Base-by-base conservation (phyloP, 106 monocot species). In the Acorus gramineus region DNA sequence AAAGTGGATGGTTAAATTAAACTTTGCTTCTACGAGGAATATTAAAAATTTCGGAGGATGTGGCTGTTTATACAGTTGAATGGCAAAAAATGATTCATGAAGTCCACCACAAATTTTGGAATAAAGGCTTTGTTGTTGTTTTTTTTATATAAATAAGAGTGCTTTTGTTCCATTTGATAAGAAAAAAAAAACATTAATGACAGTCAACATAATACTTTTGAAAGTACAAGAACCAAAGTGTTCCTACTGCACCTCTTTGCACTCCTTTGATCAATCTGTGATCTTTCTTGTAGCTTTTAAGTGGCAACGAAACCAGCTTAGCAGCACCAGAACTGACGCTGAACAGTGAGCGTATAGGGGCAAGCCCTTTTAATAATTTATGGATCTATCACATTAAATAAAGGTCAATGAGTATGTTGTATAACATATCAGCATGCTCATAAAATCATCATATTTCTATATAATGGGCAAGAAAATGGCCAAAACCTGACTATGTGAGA, bases 211-310 rank as follows among this genome's bases (percentile, higher is more conserved):
- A 28, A 28, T 1, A 28, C 28, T 28, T 28, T 28, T 28, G 28
- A 28, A 28, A 28, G 28, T 28, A 28, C 28, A 1, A 28, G 28
- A 28, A 28, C 28, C 28, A 28, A 28, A 28, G 28, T 28, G 28
- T 28, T 28, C 28, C 28, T 28, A 28, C 28, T 28, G 28, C 77
- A 88, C 96, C 96, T 83, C 96, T 87, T 70, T 98, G 96, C 69
- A 98, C 70, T 73, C 96, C 96, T 71, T 98, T 98, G 44, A 98
- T 75, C 67, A 98, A 75, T 53, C 85, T 91, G 11, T 77, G 78
- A 62, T 98, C 96, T 73, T 83, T 87, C 68, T 49, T 91, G 64
- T 91, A 98, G 79, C 83, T 83, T 73, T 98, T 98, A 49, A 91
- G 69, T 47, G 96, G 96, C 60, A 83, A 75, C 42, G 91, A 91